Evolutionary conservation across 2,329 filamentous ascomycete species (phyloP).

Genomic region (Parasarocladium wereldwijsianum): DNA sequence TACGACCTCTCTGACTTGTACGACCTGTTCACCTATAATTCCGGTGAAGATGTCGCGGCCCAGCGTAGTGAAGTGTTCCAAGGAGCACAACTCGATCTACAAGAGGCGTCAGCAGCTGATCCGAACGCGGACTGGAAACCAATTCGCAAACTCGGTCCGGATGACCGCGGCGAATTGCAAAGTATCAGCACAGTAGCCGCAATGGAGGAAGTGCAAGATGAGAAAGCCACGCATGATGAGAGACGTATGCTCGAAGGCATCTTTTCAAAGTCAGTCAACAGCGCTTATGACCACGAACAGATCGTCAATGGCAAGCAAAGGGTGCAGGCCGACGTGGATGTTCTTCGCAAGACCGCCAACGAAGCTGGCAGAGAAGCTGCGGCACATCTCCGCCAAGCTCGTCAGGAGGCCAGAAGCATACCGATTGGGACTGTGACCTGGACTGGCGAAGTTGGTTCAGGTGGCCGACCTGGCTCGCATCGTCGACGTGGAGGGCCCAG

Average conservation of each 20-base stretch:
- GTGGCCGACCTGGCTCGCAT: constrained; percentile 46
- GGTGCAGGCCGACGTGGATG: constrained; percentile 57
- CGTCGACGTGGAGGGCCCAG: constrained; percentile 36
- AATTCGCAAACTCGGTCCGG: no score
- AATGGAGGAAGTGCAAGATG: constrained; percentile 47
- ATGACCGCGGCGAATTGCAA: constrained; percentile 24
- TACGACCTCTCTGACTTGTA: constrained; percentile 85
- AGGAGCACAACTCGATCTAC: constrained; percentile 55
- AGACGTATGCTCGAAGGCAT: constrained; percentile 77
- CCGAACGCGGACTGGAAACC: constrained; percentile 17
- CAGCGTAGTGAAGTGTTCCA: constrained; percentile 80
- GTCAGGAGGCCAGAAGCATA: constrained; percentile 54
- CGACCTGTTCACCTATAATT: constrained; percentile 62
- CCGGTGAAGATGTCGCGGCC: constrained; percentile 42
- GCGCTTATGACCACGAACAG: constrained; percentile 84
- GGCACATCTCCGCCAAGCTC: constrained; percentile 57
- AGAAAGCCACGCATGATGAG: constrained; percentile 40
- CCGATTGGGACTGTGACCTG: constrained; percentile 82
- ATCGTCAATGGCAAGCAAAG: constrained; percentile 68
- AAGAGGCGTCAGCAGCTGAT: constrained; percentile 4
- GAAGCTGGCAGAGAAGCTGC: constrained; percentile 67
- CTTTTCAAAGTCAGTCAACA: constrained; percentile 76
- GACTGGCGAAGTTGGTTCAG: constrained; percentile 74
- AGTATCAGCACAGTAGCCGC: constrained; percentile 46
- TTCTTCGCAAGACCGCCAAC: constrained; percentile 71